Percentiles rank a stretch among this genome's conserved stretches.
Evolutionary conservation across 805 yeast species (phyloP).

Genomic region (Candida incommunis): DNA sequence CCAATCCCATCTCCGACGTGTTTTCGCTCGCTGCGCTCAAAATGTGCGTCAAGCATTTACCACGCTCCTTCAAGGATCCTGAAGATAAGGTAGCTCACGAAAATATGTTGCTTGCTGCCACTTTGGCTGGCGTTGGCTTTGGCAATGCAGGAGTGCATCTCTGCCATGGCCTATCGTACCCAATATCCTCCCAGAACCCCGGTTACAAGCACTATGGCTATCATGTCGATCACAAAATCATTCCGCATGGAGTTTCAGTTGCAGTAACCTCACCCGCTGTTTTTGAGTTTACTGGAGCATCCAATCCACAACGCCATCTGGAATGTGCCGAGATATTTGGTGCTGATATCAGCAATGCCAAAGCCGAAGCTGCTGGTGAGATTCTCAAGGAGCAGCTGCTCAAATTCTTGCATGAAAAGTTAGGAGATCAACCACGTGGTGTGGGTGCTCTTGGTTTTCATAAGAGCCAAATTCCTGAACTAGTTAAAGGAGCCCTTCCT

Average conservation of each 20-base stretch:
- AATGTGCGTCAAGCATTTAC: slow-evolving; percentile 27
- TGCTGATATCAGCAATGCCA: slow-evolving; percentile 21
- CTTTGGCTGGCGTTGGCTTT: slow-evolving; percentile 32
- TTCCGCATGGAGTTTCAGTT: slow-evolving; percentile 32
- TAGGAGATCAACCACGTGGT: slow-evolving; percentile 24
- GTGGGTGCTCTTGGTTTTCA: slow-evolving; percentile 23
- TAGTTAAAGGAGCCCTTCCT: slow-evolving; percentile 26
- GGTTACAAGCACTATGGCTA: slow-evolving; percentile 24
- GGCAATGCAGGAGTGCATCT: slow-evolving; percentile 32
- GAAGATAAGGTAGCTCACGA: slow-evolving; percentile 29
- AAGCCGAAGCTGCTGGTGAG: slow-evolving; percentile 24
- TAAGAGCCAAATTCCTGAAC: slow-evolving; percentile 19
- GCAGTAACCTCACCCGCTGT: slow-evolving; percentile 34
- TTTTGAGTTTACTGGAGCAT: slow-evolving; percentile 25
- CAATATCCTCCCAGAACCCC: slow-evolving; percentile 24
- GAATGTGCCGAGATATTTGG: slow-evolving; percentile 24
- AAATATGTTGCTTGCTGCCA: slow-evolving; percentile 30
- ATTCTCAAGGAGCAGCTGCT: slow-evolving; percentile 22
- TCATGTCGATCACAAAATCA: slow-evolving; percentile 26
- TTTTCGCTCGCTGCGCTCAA: slow-evolving; percentile 29
- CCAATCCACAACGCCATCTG: slow-evolving; percentile 26
- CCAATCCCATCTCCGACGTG: slow-evolving; percentile 31
- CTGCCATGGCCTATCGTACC: slow-evolving; percentile 29
- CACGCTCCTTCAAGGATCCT: slow-evolving; percentile 26
- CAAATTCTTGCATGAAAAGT: slow-evolving; percentile 17